Evolutionary conservation across 2,329 filamentous ascomycete species (phyloP), one percentile per base, ranked within the genome.

Genomic region (Aspergillus caelatus): DNA sequence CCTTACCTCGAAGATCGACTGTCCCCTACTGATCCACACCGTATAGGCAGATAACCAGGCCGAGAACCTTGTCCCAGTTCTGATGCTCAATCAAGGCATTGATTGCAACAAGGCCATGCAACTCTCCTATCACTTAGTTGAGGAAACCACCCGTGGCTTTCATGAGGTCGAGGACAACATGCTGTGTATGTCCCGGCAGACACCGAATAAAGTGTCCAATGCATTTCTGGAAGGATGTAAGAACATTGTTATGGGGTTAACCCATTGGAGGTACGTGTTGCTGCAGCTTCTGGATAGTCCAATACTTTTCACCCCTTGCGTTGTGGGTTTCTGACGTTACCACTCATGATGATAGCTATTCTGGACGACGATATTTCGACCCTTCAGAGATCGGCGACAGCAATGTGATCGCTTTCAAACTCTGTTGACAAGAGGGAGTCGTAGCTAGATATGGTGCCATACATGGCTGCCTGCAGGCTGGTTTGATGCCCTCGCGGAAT

Each of bases 191-290:
- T 36, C 11, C 3, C 7, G 41, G 11, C 34, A 41, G 1, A 23
- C n/a, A 10, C 23, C 34, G 16, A 41, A 39, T 10, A 39, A 23
- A 23, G 30, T 50, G 14, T 54, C 52, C 11, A 14, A 50, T 3
- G 53, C 39, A 10, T 65, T 62, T 36, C 36, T 58, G 8, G 41
- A 58, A 28, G 63, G 60, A 2, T 65, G 63, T 34, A 60, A 32
- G 36, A 58, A 65, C 39, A 34, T 65, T 21, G 56, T 46, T 26
- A 57, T 60, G 60, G 63, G 60, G 16, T 34, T 65, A 1, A 57
- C 50, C 11, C 48, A 65, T 45, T 65, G 63, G 60, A 62, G 60
- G 62, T 65, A 62, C 23, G 58, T n/a, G n/a, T n/a, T n/a, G n/a
- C n/a, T n/a, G n/a, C n/a, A n/a, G n/a, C n/a, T n/a, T n/a, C n/a